Evolutionary conservation across 805 yeast species (phyloP).

Genomic region (Dipodascus albidus): DNA sequence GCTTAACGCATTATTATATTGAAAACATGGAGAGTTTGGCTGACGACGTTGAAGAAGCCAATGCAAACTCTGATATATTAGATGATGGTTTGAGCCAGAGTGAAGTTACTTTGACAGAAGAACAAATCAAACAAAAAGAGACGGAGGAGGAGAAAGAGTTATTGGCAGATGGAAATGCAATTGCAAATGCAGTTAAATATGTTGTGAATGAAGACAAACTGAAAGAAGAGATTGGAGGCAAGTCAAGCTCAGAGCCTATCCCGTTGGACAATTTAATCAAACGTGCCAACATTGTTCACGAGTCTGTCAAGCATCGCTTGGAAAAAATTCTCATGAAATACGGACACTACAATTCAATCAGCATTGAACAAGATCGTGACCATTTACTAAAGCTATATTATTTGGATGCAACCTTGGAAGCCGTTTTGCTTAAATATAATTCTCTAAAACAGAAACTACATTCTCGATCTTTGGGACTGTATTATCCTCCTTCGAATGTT

Average conservation of each 20-base stretch:
- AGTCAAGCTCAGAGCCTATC: background rate
- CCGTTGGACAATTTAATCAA: background rate
- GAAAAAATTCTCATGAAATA: background rate
- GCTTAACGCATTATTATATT: slow-evolving; percentile 70
- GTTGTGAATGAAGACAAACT: background rate
- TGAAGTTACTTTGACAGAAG: slow-evolving; percentile 16
- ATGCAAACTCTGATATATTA: slow-evolving; percentile 23
- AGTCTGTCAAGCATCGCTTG: background rate
- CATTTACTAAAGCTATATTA: background rate
- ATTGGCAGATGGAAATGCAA: slow-evolving; percentile 15
- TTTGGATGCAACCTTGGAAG: background rate
- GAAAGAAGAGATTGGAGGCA: background rate
- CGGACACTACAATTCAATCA: background rate
- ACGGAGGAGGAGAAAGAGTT: slow-evolving; percentile 8
- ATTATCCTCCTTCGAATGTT: background rate
- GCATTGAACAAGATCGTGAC: background rate
- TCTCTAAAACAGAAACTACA: slow-evolving; percentile 30
- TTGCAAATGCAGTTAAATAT: slow-evolving; percentile 4
- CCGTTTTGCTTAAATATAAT: slow-evolving; percentile 4
- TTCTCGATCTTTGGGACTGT: background rate
- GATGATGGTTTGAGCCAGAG: slow-evolving; percentile 21
- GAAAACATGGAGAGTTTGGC: slow-evolving; percentile 41
- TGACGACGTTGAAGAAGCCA: slow-evolving; percentile 8
- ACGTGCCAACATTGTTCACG: background rate
- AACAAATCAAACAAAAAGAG: slow-evolving; percentile 10